Conservation (phyloP, 2,329 filamentous ascomycete genomes). For the Paecilomyces formosus region DNA sequence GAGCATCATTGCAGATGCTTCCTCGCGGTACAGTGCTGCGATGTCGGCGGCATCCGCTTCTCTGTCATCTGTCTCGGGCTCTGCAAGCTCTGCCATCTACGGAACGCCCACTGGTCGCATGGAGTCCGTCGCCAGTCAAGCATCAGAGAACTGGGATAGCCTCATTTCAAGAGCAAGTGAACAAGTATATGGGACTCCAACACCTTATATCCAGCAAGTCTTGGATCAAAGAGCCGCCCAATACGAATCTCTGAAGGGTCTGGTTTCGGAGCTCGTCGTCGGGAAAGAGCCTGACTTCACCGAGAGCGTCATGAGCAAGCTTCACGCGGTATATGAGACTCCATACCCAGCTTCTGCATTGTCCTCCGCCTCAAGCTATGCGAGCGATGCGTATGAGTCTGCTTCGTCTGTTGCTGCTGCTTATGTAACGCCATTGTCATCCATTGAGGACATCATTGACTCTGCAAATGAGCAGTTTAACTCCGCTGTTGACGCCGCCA, state of each 20-base stretch:
- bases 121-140: conserved; percentile 46
- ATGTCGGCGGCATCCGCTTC: conserved; percentile 37
- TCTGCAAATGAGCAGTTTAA: conserved; percentile 51
- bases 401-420: conserved; percentile 27
- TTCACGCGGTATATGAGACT: conserved; percentile 65
- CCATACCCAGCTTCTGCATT: conserved; percentile 35
- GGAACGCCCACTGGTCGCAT: conserved; percentile 36
- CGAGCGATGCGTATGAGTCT: conserved; percentile 39
- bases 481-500: conserved; percentile 53
- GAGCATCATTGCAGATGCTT: conserved; percentile 35
- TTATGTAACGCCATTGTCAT: conserved; percentile 48
- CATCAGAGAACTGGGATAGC: conserved; percentile 57
- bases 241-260: conserved; percentile 61
- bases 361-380: conserved; percentile 47
- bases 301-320: conserved; percentile 66
- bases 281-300: conserved; percentile 76
- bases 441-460: conserved; percentile 51
- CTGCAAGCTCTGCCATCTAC: conserved; percentile 38
- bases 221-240: conserved; percentile 55
- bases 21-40: conserved; percentile 38
- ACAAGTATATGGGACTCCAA: conserved; percentile 62
- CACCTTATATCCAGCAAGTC: conserved; percentile 55
- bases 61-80: conserved; percentile 29
- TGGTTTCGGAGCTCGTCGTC: conserved; percentile 68
- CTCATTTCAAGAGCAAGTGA: conserved; percentile 59